Evolutionary conservation across 1,284 basidiomycete genomes (phyloP), one percentile per base, ranked within the genome.

Genomic region (Microbotryomycetes sp.): DNA sequence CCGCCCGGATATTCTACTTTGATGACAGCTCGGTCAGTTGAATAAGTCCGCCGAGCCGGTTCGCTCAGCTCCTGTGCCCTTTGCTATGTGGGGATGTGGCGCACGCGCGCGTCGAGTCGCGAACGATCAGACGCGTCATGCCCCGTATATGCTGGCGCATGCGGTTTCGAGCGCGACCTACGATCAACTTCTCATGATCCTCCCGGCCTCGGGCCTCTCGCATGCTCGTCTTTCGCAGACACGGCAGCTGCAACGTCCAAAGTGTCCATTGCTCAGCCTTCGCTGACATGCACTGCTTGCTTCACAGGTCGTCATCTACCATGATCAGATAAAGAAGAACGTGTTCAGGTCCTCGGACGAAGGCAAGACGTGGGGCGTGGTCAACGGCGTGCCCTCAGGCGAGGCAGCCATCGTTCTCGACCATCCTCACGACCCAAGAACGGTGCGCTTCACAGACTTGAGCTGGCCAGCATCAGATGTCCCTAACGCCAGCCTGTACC

Each of bases 331-430:
- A 21, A 78, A 81, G 13, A 83, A 86, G 11, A 80, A 83, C 60
- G 80, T 97, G 6, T 84, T 85, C 71, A 82, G 92, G 5, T 93
- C 91, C 3, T 78, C 81, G n/a, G 84, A 97, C 73, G 94, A 98
- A 77, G 94, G 94, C 54, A 91, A 86, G 76, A 76, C 77, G 0
- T 97, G 92, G 91, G 75, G 74, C 1, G 74, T 72, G 53, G 83
- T 87, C 54, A 76, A 80, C 0, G 83, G 79, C 51, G 82, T 94
- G 52, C 84, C 83, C 0, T 70, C 75, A 51, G 85, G 86, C 28
- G 76, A 81, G 56, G 85, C 88, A 1, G 72, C 79, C 7, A 83
- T 88, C 78, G 83, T 97, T 55, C 79, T 97, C 59, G 84, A 88
- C 64, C 94, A 97, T 73, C 93, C 94, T 1, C 86, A 87, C 72